A percentile compares a stretch with the other conserved stretches of the same genome.
Evolutionary conservation across 164 flowering plant genomes (phyloP).

Genomic region (Vitis rupestris): DNA sequence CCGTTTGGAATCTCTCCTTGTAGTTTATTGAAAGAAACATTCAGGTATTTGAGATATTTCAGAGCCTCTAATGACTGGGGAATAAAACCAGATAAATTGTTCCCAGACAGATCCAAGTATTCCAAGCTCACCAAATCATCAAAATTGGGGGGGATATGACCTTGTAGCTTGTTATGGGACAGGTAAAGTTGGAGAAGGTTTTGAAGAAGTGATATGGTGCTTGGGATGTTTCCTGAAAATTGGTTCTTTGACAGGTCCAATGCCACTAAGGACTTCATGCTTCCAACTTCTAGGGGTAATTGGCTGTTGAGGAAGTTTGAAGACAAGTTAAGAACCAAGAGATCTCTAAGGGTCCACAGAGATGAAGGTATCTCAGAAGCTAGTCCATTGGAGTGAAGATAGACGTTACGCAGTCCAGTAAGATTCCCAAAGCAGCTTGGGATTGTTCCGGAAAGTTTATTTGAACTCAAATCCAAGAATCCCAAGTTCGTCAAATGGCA

Average conservation of each 20-base stretch:
- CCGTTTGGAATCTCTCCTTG: no score
- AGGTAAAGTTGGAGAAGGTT: not conserved
- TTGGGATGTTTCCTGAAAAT: conserved; percentile 2
- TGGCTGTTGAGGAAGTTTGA: not conserved
- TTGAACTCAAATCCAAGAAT: not conserved
- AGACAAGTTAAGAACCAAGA: not conserved
- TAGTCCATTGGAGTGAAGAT: not conserved
- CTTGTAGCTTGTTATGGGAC: not conserved
- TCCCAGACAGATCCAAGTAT: conserved; percentile 1
- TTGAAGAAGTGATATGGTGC: not conserved
- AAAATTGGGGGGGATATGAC: not conserved
- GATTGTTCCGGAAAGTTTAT: not conserved
- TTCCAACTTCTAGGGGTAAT: conserved; percentile 1
- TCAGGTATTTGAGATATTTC: no score
- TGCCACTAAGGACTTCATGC: not conserved
- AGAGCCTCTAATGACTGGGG: no score
- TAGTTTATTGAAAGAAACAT: no score
- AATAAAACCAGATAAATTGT: not conserved
- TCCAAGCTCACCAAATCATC: conserved; percentile 4
- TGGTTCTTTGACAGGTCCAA: not conserved
- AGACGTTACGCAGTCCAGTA: not conserved
- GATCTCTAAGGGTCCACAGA: not conserved
- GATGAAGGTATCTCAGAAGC: not conserved
- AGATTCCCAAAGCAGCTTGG: conserved; percentile 1
- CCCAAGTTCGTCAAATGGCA: not conserved